Percentiles rank a stretch among this genome's conserved stretches.
Conservation (phyloP, 2,329 filamentous ascomycete species). For the Penicillium occitanis region DNA sequence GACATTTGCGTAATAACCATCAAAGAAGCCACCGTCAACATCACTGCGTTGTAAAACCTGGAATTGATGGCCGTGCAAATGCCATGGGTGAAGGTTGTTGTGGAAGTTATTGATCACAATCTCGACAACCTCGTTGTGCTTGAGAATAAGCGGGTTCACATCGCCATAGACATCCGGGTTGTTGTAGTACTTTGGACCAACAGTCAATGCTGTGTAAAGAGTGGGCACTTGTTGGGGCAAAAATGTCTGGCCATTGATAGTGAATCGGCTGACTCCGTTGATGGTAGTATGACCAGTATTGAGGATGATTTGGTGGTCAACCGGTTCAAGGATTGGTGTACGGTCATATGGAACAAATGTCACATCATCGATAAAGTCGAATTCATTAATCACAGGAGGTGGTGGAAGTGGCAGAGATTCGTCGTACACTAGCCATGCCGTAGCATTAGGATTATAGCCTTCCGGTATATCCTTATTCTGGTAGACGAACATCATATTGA, state of each 20-base stretch:
- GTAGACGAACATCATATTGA: constrained; percentile 47
- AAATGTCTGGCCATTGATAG: constrained; percentile 78
- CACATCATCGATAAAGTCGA: constrained; percentile 69
- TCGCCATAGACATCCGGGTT: constrained; percentile 63
- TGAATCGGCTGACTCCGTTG: constrained; percentile 60
- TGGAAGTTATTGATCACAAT: constrained; percentile 40
- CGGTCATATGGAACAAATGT: constrained; percentile 28
- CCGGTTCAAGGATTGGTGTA: constrained; percentile 30
- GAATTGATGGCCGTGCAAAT: constrained; percentile 56
- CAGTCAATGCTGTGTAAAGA: constrained; percentile 71
- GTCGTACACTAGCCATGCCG: constrained; percentile 54
- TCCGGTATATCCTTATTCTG: constrained; percentile 54
- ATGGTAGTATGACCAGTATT: constrained; percentile 65
- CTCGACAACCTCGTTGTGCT: constrained; percentile 54
- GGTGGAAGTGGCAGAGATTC: constrained; percentile 46
- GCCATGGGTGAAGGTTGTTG: constrained; percentile 47
- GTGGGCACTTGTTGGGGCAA: constrained; percentile 72
- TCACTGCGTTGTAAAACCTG: constrained; percentile 40
- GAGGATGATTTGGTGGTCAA: constrained; percentile 34
- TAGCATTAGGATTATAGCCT: constrained; percentile 60
- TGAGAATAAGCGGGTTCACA: constrained; percentile 66
- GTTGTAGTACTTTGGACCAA: constrained; percentile 52
- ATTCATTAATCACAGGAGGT: constrained; percentile 58
- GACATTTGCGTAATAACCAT: constrained; percentile 28
- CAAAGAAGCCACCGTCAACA: constrained; percentile 31